Base-by-base conservation (phyloP, 164 flowering plant genomes). In the Stephania yunnanensis region DNA sequence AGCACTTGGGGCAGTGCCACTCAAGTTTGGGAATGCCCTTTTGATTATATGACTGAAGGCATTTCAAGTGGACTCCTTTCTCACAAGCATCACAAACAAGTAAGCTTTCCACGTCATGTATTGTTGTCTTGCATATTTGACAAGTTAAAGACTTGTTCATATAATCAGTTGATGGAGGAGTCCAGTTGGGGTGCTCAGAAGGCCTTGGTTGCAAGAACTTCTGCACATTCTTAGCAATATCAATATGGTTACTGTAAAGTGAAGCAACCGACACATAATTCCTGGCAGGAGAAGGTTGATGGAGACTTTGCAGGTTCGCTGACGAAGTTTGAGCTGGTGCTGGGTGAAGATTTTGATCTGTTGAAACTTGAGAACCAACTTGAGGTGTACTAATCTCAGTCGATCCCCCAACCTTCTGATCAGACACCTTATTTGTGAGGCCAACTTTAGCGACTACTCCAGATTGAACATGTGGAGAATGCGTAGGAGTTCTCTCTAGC, bases 31-130 rank as follows among this genome's bases (percentile, higher is more conserved):
- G 94, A 76, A 90, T 84, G 72, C 86, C 89, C 74, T 87, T 92
- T 71, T 81, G 89, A 82, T 83, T 88, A 77, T 76, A 73, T 63
- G 87, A 53, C 78, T 85, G 92, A 68, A 92, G 87, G 80, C 99
- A 96, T 73, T 86, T 91, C 71, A 91, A 76, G 84, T 96, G 98
- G 83, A 74, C 85, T 77, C 95, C 99, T 75, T 87, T 89, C 82
- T 96, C 99, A 83, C 99, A 96, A 71, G 90, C 87, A 87, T 96
- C 99, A 85, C 99, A 94, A 78, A 94, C 83, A 81, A 91, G 92
- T 73, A 89, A 81, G 78, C 78, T 86, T 75, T 92, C 95, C 72
- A 90, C 86, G 44, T 95, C 98, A 75, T 70, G 88, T 46, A 86
- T 75, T 13, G 81, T 75, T 69, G 80, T 58, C 78, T 88, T 84